Evolutionary conservation across 352 stramenopile genomes (phyloP).

Genomic region (Nothophytophthora sp.): DNA sequence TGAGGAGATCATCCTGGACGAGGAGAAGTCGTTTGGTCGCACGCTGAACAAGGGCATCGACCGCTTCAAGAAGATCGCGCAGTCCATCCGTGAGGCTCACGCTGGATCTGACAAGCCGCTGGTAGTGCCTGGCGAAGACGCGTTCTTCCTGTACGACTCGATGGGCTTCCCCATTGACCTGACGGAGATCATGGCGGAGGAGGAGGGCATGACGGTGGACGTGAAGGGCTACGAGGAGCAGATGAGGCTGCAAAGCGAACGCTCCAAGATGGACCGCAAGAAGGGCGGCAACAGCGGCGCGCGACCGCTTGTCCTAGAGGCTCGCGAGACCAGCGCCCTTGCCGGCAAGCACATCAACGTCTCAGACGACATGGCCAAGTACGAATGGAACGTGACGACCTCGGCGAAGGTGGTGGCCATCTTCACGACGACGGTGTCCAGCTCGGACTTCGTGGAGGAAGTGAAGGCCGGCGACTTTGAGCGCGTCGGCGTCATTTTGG

Average conservation of each 20-base stretch:
- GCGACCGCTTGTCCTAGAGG: constrained; percentile 92
- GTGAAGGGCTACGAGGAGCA: constrained; percentile 93
- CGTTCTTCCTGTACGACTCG: constrained; percentile 99
- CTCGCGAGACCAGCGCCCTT: constrained; percentile 94
- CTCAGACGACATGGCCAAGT: constrained; percentile 96
- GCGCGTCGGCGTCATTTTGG: constrained; percentile 95
- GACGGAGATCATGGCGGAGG: constrained; percentile 97
- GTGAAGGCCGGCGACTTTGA: constrained; percentile 80
- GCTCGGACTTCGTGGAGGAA: constrained; percentile 80
- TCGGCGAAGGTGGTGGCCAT: constrained; percentile 91
- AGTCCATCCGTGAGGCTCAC: constrained; percentile 65
- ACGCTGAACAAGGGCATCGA: constrained; percentile 96
- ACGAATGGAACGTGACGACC: constrained; percentile 89
- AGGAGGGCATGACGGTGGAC: constrained; percentile 94
- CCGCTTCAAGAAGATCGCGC: constrained; percentile 89
- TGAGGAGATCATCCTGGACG: constrained; percentile 95
- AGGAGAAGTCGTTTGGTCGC: constrained; percentile 95
- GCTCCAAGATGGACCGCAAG: constrained; percentile 89
- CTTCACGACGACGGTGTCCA: constrained; percentile 92
- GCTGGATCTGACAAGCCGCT: constrained; percentile 47
- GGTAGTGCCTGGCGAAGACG: constrained; percentile 92
- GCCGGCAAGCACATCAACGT: constrained; percentile 71
- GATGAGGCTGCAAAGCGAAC: constrained; percentile 91
- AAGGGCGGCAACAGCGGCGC: constrained; percentile 74
- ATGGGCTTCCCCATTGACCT: constrained; percentile 99